These are phyloP conservation scores for Xylaria grammica DNA, from an alignment of 495 filamentous ascomycete species.

Conservation along the genomic window DNA sequence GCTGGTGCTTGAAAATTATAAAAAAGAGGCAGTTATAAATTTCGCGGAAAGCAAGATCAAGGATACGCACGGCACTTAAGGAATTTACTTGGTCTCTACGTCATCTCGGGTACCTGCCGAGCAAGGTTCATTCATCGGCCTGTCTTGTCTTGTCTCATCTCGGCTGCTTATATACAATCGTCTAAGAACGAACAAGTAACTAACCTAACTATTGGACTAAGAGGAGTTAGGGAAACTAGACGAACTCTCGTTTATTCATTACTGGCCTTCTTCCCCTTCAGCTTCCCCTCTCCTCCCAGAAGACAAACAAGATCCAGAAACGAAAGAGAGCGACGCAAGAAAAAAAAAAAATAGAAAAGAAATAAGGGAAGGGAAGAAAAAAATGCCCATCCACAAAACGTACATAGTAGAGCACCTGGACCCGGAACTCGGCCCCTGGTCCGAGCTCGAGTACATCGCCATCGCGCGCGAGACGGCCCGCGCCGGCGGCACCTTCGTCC, in stretches of 20 bases:
- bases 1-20: background rate
- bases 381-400: conserved; percentile 54
- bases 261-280: no score
- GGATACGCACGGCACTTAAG: background rate
- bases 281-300: no score
- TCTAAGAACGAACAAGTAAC: background rate
- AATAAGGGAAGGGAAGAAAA: no score
- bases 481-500: conserved; percentile 70
- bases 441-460: conserved; percentile 82
- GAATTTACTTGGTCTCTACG: background rate
- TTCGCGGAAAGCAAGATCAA: background rate
- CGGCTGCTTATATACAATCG: no score
- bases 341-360: background rate
- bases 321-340: background rate
- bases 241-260: no score
- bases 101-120: background rate
- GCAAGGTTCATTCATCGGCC: background rate
- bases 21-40: background rate
- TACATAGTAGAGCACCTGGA: conserved; percentile 95
- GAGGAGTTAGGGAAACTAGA: background rate
- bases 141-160: no score
- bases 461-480: conserved; percentile 81
- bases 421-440: conserved; percentile 93
- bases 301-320: no score
- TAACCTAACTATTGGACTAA: background rate